Evolutionary conservation across 495 filamentous ascomycete genomes (phyloP).

Genomic region (Aeminium ludgeri): DNA sequence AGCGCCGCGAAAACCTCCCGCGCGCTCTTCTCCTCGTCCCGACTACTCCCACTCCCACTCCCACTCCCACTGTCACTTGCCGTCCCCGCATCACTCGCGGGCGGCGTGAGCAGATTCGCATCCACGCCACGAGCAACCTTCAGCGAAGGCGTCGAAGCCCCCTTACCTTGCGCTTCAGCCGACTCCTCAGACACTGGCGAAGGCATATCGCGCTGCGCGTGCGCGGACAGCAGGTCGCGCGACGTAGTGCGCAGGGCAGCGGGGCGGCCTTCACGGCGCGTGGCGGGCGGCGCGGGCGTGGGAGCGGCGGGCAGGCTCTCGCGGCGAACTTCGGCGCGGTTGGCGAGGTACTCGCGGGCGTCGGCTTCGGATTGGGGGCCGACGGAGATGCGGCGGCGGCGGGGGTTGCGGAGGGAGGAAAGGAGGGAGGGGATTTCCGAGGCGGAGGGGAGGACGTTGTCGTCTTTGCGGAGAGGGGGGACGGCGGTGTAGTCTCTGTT

Average conservation of each 20-base stretch:
- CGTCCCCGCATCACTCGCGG: slow-evolving; percentile 17
- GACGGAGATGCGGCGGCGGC: slow-evolving; percentile 68
- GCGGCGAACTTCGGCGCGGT: slow-evolving; percentile 61
- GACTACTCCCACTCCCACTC: no score
- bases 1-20: slow-evolving; percentile 72
- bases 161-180: no score
- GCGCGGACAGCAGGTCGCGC: no score
- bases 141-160: no score
- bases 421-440: slow-evolving; percentile 68
- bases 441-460: slow-evolving; percentile 73
- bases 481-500: slow-evolving; percentile 67
- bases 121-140: no score
- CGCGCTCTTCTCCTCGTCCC: slow-evolving; percentile 40
- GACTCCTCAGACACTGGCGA: no score
- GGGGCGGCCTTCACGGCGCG: not conserved
- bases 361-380: slow-evolving; percentile 92
- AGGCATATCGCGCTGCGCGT: no score
- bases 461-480: slow-evolving; percentile 56
- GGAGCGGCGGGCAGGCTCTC: slow-evolving; percentile 42
- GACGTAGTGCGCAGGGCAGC: no score
- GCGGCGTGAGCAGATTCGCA: slow-evolving; percentile 24
- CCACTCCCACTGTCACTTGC: slow-evolving; percentile 29
- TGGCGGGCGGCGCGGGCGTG: not conserved
- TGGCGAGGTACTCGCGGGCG: slow-evolving; percentile 90
- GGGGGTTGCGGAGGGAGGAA: slow-evolving; percentile 60